A percentile compares a stretch with the other conserved stretches of the same genome.
Evolutionary conservation across 352 stramenopile genomes (phyloP).

Genomic region (Phytophthora hibernalis): DNA sequence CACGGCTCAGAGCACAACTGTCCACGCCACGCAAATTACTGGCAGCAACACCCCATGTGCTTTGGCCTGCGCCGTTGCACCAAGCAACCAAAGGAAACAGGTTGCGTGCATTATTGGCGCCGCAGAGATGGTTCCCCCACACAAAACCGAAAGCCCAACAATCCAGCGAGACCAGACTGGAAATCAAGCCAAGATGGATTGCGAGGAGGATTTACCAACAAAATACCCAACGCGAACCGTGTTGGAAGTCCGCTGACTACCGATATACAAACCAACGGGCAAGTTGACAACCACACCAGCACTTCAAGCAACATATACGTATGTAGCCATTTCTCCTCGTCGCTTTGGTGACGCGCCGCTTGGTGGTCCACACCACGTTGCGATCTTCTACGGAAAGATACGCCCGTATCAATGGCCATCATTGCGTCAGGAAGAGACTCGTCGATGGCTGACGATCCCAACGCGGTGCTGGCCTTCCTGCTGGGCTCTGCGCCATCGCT

Average conservation of each 20-base stretch:
- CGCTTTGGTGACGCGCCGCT: not conserved
- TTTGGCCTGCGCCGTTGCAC: not conserved
- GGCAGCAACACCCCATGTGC: not conserved
- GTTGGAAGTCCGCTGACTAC: not conserved
- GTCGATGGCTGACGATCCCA: conserved; percentile 1
- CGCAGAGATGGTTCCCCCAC: no score
- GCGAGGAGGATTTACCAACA: conserved; percentile 5
- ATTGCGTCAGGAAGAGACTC: conserved; percentile 5
- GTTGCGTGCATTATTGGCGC: not conserved
- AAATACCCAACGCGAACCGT: conserved; percentile 1
- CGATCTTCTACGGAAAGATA: conserved; percentile 33
- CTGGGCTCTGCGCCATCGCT: conserved; percentile 15
- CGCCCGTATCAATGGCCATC: conserved; percentile 8
- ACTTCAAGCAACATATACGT: no score
- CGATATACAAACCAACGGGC: conserved; percentile 11
- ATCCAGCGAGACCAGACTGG: conserved; percentile 22
- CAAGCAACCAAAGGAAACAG: conserved; percentile 3
- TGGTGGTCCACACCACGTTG: conserved; percentile 9
- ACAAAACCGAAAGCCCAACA: conserved; percentile 2
- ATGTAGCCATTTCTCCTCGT: not conserved
- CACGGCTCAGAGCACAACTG: not conserved
- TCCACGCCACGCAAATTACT: no score
- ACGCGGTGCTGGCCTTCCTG: conserved; percentile 34
- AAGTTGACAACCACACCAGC: no score
- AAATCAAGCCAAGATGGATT: conserved; percentile 11